phyloP scores from a whole-genome alignment of 225 moss, liverwort and hornwort species.

The Climacium dendroides region DNA sequence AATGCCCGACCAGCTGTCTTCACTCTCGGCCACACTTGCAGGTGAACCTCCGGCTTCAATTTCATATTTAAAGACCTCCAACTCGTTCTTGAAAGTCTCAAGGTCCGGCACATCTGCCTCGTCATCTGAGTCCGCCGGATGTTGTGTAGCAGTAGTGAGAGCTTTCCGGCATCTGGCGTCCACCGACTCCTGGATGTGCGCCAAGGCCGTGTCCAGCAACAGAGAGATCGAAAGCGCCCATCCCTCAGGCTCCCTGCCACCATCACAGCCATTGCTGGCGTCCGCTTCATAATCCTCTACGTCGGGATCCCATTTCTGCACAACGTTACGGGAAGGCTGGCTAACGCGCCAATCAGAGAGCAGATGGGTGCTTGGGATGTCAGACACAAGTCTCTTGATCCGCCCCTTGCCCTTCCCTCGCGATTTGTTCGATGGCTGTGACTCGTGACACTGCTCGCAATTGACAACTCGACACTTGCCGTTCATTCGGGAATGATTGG shows the following conservation, averaged over 20 bases:
- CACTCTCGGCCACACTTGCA: no score
- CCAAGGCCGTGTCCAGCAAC: constrained; percentile 30
- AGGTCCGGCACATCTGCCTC: constrained; percentile 2
- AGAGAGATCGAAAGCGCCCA: constrained; percentile 47
- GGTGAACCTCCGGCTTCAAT: no score
- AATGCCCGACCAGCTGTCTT: no score
- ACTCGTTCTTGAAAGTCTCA: no score
- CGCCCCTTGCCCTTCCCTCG: constrained; percentile 37
- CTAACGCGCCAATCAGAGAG: constrained; percentile 32
- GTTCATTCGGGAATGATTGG: constrained; percentile 8
- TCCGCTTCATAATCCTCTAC: background rate
- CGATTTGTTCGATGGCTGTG: constrained; percentile 33
- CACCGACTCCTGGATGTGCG: constrained; percentile 16
- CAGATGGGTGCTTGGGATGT: constrained; percentile 36
- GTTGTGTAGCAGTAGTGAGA: background rate
- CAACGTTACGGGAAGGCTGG: constrained; percentile 1
- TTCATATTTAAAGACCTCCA: no score
- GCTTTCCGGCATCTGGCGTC: constrained; percentile 5
- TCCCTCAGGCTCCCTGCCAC: constrained; percentile 5
- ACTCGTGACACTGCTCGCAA: constrained; percentile 23
- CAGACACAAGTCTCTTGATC: constrained; percentile 19
- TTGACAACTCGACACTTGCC: constrained; percentile 27
- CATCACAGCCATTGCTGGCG: background rate
- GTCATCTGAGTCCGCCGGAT: background rate
- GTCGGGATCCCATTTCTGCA: background rate